phyloP scores from a whole-genome alignment of 768 basidiomycete species.

The Harrya chromipes region DNA sequence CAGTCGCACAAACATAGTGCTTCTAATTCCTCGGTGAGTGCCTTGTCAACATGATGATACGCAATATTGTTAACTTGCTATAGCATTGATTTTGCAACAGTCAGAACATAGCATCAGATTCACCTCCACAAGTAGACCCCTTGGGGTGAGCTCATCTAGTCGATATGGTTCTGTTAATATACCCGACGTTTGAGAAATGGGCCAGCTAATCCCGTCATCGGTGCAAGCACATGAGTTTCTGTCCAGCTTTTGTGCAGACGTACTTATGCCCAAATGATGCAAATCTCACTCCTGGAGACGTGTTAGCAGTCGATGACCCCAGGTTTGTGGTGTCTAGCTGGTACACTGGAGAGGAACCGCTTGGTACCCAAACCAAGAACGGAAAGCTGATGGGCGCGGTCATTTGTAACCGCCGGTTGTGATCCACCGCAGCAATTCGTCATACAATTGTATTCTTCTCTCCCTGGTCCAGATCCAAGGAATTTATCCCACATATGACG shows the following conservation, averaged over 20 bases:
- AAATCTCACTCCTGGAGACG: conserved; percentile 36
- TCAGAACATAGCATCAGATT: background rate
- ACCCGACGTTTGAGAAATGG: conserved; percentile 5
- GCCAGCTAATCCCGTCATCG: background rate
- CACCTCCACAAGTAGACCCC: background rate
- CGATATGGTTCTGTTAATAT: conserved; percentile 9
- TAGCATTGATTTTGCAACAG: background rate
- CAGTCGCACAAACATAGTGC: background rate
- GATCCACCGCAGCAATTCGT: too few relatives aligned
- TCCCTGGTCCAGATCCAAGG: background rate
- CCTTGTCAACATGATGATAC: background rate
- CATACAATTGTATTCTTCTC: background rate
- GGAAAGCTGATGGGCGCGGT: conserved; percentile 51
- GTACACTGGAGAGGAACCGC: conserved; percentile 48
- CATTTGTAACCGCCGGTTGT: too few relatives aligned
- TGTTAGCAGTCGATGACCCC: conserved; percentile 38
- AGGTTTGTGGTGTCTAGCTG: conserved; percentile 36
- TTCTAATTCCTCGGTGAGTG: background rate
- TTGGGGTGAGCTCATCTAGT: conserved; percentile 17
- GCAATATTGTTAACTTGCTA: background rate
- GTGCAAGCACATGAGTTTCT: background rate
- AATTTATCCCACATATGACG: background rate
- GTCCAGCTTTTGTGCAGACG: background rate
- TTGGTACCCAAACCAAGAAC: conserved; percentile 46
- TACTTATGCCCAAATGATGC: conserved; percentile 39